Base-by-base conservation (phyloP, 345 rosid species). In the Psidium friedrichsthalianum region DNA sequence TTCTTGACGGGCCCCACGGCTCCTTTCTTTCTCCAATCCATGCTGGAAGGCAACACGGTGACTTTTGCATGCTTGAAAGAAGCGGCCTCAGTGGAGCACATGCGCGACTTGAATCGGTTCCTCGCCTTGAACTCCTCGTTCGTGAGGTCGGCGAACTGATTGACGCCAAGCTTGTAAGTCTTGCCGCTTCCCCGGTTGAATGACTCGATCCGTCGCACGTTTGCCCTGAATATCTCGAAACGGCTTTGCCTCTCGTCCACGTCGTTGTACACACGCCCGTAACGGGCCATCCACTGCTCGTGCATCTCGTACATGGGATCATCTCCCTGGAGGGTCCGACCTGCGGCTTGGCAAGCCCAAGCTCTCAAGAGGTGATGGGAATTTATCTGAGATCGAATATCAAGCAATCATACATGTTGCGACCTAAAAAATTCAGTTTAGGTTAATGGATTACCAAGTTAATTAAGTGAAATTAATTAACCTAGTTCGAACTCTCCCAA, bases 11-110 rank as follows among this genome's bases (percentile, higher is more conserved):
- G 61, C 32, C 89, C 89, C 36, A 92, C 92, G 61, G 92, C 94
- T 82, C 92, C 94, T 57, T 88, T 88, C 18, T 88, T 85, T 82
- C 94, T 89, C 93, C 93, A 90, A 32, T 92, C 93, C 86, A 91
- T 84, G 56, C 64, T 82, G 15, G 84, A 56, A 1, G 93, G 92
- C 57, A 91, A 86, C 0, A 10, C 27, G 14, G 90, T 88, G 22
- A 88, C 89, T 84, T 91, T 89, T 69, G 82, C 87, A 29, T 90
- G 90, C 89, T 85, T 90, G 54, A 89, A 84, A 4, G 85, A 64
- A 0, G 82, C 82, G 51, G 47, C 85, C 32, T 82, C 51, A 12
- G 56, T 20, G 40, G 24, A 56, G 80, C 76, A 55, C 55, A 85
- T 55, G 44, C 83, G 86, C 36, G 89, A 69, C 85, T 85, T 90